phyloP scores from a whole-genome alignment of 2,329 filamentous ascomycete genomes.

The Penicillium oxalicum region DNA sequence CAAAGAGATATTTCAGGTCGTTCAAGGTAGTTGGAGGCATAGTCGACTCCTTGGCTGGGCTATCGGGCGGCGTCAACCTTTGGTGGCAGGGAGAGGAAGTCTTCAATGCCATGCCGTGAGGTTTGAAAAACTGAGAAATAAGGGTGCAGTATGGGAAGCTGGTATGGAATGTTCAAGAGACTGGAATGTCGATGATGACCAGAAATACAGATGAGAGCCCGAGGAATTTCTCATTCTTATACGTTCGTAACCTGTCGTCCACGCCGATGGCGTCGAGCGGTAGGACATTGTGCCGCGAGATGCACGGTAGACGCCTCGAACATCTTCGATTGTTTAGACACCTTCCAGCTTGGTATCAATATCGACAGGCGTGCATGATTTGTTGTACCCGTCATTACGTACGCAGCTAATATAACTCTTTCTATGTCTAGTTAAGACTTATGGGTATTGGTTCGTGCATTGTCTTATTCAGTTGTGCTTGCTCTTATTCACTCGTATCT shows the following conservation, averaged over 20 bases:
- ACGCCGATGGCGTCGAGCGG: not conserved
- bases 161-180: not conserved
- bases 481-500: too few relatives aligned
- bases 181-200: not conserved
- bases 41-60: not conserved
- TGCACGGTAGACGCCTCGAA: too few relatives aligned
- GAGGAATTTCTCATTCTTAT: not conserved
- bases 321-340: too few relatives aligned
- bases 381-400: too few relatives aligned
- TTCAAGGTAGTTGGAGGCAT: not conserved
- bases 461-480: too few relatives aligned
- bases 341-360: too few relatives aligned
- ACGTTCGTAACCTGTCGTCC: not conserved
- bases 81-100: not conserved
- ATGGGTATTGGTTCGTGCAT: too few relatives aligned
- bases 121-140: not conserved
- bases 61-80: not conserved
- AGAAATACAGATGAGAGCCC: not conserved
- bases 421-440: too few relatives aligned
- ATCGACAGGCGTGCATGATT: too few relatives aligned
- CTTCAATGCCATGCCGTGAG: not conserved
- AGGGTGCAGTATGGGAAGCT: not conserved
- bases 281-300: too few relatives aligned
- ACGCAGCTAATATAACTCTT: too few relatives aligned
- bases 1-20: too few relatives aligned